Percentiles rank a stretch among this genome's conserved stretches.
Conservation (phyloP, 2,329 filamentous ascomycete genomes). For the Endothia cerciana region DNA sequence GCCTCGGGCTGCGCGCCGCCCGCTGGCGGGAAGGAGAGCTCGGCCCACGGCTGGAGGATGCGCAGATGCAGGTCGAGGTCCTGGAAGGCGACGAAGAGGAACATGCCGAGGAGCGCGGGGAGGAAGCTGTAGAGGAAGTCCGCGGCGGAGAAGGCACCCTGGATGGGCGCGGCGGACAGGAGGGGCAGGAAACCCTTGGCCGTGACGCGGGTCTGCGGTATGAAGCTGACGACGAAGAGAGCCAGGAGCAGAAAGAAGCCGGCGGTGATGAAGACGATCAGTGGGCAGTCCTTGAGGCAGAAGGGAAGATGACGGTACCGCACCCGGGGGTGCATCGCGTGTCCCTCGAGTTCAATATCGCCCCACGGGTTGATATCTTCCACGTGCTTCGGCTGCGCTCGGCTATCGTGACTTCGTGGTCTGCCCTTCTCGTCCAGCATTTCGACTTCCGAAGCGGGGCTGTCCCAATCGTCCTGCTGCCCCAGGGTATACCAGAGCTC, state of each 20-base stretch:
- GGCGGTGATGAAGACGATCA: conserved; percentile 68
- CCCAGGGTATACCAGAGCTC: conserved; percentile 82
- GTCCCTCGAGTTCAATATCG: conserved; percentile 41
- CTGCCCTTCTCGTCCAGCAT: conserved; percentile 16
- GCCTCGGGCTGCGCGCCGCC: conserved; percentile 65
- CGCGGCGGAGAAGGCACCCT: conserved; percentile 75
- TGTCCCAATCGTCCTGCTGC: conserved; percentile 31
- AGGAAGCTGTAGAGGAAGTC: conserved; percentile 87
- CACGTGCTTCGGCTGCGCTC: conserved; percentile 29
- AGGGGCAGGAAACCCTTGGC: conserved; percentile 70
- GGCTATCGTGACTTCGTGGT: conserved; percentile 18
- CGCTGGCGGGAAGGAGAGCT: conserved; percentile 52
- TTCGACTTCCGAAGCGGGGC: conserved; percentile 21
- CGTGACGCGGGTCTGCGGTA: conserved; percentile 66
- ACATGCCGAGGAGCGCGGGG: conserved; percentile 67
- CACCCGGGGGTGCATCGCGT: conserved; percentile 53
- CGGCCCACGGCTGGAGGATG: conserved; percentile 70
- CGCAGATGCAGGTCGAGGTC: conserved; percentile 68
- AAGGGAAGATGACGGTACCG: conserved; percentile 75
- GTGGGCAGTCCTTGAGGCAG: conserved; percentile 69
- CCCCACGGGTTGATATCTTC: conserved; percentile 30
- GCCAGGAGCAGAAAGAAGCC: conserved; percentile 66
- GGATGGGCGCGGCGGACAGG: conserved; percentile 62
- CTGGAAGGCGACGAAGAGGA: conserved; percentile 70
- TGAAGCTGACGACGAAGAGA: conserved; percentile 78